Evolutionary conservation across 805 yeast genomes (phyloP), one percentile per base, ranked within the genome.

Genomic region (Lachancea lanzarotensis): DNA sequence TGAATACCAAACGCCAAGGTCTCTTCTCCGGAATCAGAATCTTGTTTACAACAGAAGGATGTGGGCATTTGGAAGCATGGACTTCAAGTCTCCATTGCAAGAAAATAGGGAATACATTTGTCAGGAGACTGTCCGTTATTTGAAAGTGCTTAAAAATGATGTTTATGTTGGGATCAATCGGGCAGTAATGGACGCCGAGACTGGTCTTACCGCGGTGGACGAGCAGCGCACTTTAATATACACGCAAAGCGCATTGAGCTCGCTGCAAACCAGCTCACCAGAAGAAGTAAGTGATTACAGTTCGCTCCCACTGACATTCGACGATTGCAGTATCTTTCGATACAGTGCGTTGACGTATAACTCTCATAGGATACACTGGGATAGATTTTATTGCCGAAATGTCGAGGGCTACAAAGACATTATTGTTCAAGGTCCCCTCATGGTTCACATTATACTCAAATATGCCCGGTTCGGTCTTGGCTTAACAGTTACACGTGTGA

Each of bases 291-390:
- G 25, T 22, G 8, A 8, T 22, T 4, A 22, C 10, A 70, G 5
- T 59, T 59, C 11, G 45, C 42, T 16, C 4, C 7, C 64, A 57
- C 39, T 53, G 52, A 18, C 55, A 70, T 35, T 65, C 45, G 18
- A 74, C 76, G 35, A 57, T 75, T 5, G 63, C 66, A 43, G 56
- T 69, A 7, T 70, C 77, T 33, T 68, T 51, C 67, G 87, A 49
- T 85, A 80, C 65, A 81, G 91, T 37, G 82, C 86, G 11, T 61
- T 93, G 43, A 81, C 93, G 1, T 81, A 81, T 66, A 91, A 91
- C 60, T 72, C 95, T 3, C 98, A 91, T 63, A 73, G 75, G 46
- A 86, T 91, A 33, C 98, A 91, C 65, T 81, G 79, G 61, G 85
- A 86, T 56, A 59, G 62, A 5, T 51, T 51, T 1, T 86, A 85